Base-by-base conservation (phyloP, 371 early-diverging fungal species). In the Entomophthora muscae region DNA sequence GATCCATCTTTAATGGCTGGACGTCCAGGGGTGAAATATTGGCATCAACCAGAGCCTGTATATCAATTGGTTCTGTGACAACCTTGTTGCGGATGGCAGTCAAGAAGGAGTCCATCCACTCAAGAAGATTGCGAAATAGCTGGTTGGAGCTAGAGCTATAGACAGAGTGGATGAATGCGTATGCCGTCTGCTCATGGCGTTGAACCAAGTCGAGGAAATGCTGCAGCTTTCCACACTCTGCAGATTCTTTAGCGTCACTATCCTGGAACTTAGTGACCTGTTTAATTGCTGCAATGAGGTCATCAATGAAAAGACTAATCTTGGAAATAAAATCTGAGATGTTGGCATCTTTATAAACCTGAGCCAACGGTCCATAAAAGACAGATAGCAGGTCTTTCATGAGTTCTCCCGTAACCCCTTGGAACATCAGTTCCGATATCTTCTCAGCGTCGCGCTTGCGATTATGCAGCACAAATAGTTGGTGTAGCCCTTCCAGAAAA, bases 291-390 rank as follows among this genome's bases (percentile, higher is more conserved):
- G 73, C 61, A 61, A 84, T 73, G 55, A 84, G 67, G 61, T 84
- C 83, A 51, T 81, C 79, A 2, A 76, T 68, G 65, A 84, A 84
- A 10, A 66, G 71, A 13, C 77, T 70, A 22, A 81, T 67, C 52
- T 84, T 80, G 42, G 77, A 70, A 31, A 84, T 68, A 3, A 78
- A 79, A 32, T 80, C 82, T 0, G 78, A 75, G 53, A 84, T 79
- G 63, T 82, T 81, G 22, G 84, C 84, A 1, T 79, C 73, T 69
- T 69, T 81, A 68, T 84, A 84, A 0, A 84, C 80, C 61, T 80
- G 71, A 3, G 81, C 80, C 33, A 84, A 64, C 21, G 84, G 84
- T 32, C 79, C 73, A 64, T 84, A 84, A 63, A 84, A 82, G 52
- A 81, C 79, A 7, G 82, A 71, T 57, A 84, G 75, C 5, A 82